Evolutionary conservation across 2,329 filamentous ascomycete species (phyloP).

Genomic region (Botrytis sinoallii): DNA sequence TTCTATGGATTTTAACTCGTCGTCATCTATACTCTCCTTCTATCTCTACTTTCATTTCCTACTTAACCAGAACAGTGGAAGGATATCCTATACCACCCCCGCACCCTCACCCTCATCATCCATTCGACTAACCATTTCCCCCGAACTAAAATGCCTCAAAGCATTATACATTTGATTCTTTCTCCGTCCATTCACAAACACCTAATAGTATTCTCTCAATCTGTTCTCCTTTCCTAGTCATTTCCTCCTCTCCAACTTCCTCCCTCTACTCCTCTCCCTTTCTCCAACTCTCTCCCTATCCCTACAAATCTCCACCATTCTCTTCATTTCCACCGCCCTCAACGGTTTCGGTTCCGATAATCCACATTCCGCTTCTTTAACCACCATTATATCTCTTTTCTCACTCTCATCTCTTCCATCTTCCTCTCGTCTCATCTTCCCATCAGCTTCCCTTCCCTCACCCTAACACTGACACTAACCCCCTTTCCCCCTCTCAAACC

Average conservation of each 20-base stretch:
- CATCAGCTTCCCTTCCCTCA: not conserved
- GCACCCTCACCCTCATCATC: not conserved
- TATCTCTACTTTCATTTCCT: not conserved
- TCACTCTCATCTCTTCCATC: not conserved
- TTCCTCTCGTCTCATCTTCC: not conserved
- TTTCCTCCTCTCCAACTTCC: not conserved
- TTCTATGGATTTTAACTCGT: not conserved
- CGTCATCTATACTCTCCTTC: not conserved
- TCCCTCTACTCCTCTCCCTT: slow-evolving; percentile 21
- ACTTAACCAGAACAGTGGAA: not conserved
- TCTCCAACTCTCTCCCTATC: slow-evolving; percentile 21
- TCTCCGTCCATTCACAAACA: not conserved
- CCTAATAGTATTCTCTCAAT: not conserved
- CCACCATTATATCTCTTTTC: slow-evolving; percentile 25
- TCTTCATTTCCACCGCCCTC: slow-evolving; percentile 33
- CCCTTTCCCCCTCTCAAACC: not conserved
- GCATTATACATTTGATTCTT: not conserved
- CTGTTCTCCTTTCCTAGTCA: not conserved
- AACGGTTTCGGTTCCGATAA: slow-evolving; percentile 35
- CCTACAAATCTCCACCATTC: slow-evolving; percentile 35
- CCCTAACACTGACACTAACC: not conserved
- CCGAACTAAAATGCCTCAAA: not conserved
- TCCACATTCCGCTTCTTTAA: slow-evolving; percentile 35
- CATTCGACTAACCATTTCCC: not conserved
- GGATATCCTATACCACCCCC: not conserved